These are phyloP conservation scores for Penicillium paxilli DNA, from an alignment of 495 filamentous ascomycete genomes.

Conservation along the genomic window DNA sequence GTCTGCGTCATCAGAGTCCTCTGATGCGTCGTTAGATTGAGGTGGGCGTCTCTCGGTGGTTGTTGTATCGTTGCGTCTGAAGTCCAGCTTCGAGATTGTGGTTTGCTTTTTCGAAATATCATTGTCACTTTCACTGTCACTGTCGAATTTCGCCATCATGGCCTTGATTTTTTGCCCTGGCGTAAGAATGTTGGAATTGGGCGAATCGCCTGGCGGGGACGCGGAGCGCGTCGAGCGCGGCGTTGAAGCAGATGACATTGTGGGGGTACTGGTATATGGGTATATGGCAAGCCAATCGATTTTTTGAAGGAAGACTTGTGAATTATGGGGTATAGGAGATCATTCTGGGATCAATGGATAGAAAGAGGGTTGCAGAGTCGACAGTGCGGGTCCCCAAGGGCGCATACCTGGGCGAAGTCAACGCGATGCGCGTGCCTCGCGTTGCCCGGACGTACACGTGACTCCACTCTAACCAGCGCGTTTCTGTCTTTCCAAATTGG, in stretches of 20 bases:
- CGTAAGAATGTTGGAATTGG: slow-evolving; percentile 56
- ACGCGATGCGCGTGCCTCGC: slow-evolving; percentile 33
- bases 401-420: slow-evolving; percentile 13
- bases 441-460: slow-evolving; percentile 25
- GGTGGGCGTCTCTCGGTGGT: slow-evolving; percentile 1
- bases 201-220: slow-evolving; percentile 33
- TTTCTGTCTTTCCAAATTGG: background rate
- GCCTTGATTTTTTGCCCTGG: slow-evolving; percentile 71
- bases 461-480: background rate
- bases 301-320: background rate
- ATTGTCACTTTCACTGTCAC: slow-evolving; percentile 54
- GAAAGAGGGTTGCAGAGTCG: background rate
- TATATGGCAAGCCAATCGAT: too few relatives aligned
- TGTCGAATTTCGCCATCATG: slow-evolving; percentile 63
- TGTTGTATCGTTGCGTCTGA: slow-evolving; percentile 15
- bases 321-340: background rate
- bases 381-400: slow-evolving; percentile 18
- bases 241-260: slow-evolving; percentile 45
- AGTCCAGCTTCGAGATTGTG: slow-evolving; percentile 24
- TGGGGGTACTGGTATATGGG: background rate
- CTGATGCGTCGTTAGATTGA: slow-evolving; percentile 16
- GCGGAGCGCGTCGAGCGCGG: slow-evolving; percentile 43
- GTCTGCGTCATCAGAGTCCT: slow-evolving; percentile 47
- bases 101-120: slow-evolving; percentile 13
- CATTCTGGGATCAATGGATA: slow-evolving; percentile 12